A percentile compares a stretch with the other conserved stretches of the same genome.
Conservation (phyloP, 495 filamentous ascomycete genomes). For the Penicillium chermesinum region DNA sequence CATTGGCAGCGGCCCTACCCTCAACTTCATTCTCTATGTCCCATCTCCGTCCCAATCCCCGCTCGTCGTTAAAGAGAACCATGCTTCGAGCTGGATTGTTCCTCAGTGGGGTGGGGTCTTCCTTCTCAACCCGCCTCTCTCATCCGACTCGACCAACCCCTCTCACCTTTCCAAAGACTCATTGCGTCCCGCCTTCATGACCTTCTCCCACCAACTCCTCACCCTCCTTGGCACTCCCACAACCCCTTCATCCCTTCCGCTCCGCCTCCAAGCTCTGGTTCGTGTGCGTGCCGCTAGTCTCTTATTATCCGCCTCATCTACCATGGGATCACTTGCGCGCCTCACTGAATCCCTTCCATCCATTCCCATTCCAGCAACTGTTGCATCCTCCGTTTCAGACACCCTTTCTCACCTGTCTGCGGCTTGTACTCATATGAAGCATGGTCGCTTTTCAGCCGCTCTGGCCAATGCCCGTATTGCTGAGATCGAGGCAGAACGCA, state of each 20-base stretch:
- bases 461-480: constrained; percentile 78
- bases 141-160: constrained; percentile 29
- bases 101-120: constrained; percentile 96
- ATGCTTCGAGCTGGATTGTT: constrained; percentile 85
- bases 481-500: constrained; percentile 82
- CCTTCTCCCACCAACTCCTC: constrained; percentile 88
- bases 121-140: constrained; percentile 61
- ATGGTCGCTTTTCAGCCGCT: constrained; percentile 59
- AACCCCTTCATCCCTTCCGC: constrained; percentile 70
- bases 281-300: constrained; percentile 82
- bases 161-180: constrained; percentile 50
- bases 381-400: constrained; percentile 76
- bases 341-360: constrained; percentile 79
- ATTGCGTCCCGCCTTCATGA: constrained; percentile 74
- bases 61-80: constrained; percentile 60
- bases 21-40: constrained; percentile 93
- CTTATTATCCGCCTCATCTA: constrained; percentile 84
- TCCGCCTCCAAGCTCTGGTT: constrained; percentile 77
- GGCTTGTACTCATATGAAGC: constrained; percentile 67
- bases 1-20: constrained; percentile 84
- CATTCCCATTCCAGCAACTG: constrained; percentile 82
- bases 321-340: constrained; percentile 85
- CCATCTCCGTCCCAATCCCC: constrained; percentile 56
- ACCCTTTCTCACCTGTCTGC: constrained; percentile 71
- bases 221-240: constrained; percentile 83